Evolutionary conservation across 345 rosid species (phyloP), one percentile per base, ranked within the genome.

Genomic region (Salix exigua): DNA sequence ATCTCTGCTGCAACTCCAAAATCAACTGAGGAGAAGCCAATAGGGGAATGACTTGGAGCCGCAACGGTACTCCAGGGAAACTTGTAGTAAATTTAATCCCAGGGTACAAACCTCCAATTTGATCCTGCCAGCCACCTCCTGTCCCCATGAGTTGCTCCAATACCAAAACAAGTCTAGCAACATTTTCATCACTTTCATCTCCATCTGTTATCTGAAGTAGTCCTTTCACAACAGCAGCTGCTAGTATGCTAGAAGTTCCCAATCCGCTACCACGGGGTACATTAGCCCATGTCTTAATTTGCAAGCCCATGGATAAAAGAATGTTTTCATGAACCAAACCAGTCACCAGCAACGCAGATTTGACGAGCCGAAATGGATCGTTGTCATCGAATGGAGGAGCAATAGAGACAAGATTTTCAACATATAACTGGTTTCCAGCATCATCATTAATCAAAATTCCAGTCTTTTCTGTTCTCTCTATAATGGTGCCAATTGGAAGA

Each of bases 41-140:
- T 58, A 96, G 83, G 18, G 99, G 99, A 64, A 85, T 71, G 48
- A 93, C 99, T 83, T 96, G 97, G 38, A 96, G 97, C 68, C 95
- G 88, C 74, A 96, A 82, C 37, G 98, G 99, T 65, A 91, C 70
- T 75, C 99, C 99, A 23, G 99, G 98, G 80, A 92, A 91, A 77
- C 97, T 96, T 42, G 92, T 78, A 26, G 99, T 96, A 72, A 84
- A 89, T 82, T 96, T 96, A 74, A 96, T 91, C 62, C 97, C 98
- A 12, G 96, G 91, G 86, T 92, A 91, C 79, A 93, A 75, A 62
- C 99, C 99, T 76, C 99, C 97, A 21, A 91, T 91, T 84, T 96
- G 98, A 84, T 96, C 98, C 87, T 96, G 99, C 99, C 99, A 93
- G 77, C 99, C 97, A 76, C 99, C 98, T 71, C 99, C 99, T 31